Percentiles rank a stretch among this genome's conserved stretches.
Conservation (phyloP, 345 rosid species). For the Melaleuca quinquenervia region DNA sequence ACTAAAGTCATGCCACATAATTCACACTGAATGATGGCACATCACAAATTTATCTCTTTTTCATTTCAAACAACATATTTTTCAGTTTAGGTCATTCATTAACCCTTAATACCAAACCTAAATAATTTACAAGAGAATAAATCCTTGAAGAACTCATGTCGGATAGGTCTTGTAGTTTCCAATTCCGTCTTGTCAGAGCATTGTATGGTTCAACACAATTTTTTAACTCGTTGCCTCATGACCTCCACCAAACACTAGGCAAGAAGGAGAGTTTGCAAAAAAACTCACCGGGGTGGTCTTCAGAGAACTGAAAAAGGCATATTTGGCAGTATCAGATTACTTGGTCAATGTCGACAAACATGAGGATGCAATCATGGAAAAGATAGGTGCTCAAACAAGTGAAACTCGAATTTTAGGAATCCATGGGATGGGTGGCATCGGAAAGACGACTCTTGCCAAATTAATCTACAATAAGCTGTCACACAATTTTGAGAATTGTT, state of each 20-base stretch:
- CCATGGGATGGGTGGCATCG: constrained; percentile 1
- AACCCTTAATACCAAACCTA: too few species aligned
- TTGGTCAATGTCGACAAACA: not conserved
- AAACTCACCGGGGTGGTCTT: not conserved
- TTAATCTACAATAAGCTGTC: not conserved
- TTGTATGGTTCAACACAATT: too few species aligned
- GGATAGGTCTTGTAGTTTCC: too few species aligned
- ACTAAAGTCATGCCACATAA: too few species aligned
- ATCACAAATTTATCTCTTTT: too few species aligned
- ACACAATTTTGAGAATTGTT: not conserved
- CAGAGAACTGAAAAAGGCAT: not conserved
- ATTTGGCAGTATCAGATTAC: not conserved
- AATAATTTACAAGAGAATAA: too few species aligned
- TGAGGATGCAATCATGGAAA: not conserved
- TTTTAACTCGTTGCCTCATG: too few species aligned
- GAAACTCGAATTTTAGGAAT: constrained; percentile 1
- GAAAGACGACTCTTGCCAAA: constrained; percentile 1
- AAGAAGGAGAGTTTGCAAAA: not conserved
- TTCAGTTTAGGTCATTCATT: too few species aligned
- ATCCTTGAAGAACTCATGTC: too few species aligned
- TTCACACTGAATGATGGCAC: too few species aligned
- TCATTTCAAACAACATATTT: too few species aligned
- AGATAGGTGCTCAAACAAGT: not conserved
- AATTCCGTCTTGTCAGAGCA: too few species aligned
- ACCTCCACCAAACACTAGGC: not conserved